Evolutionary conservation across 2,329 filamentous ascomycete genomes (phyloP), one percentile per base, ranked within the genome.

Genomic region (Pseudocercospora cruenta): DNA sequence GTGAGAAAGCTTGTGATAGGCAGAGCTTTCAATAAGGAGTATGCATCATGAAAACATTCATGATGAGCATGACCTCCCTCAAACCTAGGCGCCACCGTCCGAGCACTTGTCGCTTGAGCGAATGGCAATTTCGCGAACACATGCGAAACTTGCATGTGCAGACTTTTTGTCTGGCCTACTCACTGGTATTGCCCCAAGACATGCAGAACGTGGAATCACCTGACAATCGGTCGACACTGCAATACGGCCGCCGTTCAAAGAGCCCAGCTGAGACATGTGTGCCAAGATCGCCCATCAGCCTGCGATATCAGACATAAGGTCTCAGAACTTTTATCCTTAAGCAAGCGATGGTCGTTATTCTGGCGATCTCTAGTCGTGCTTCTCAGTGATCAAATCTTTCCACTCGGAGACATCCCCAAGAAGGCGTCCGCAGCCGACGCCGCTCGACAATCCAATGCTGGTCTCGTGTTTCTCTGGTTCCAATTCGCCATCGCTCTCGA

Each of bases 1-100:
- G 90, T 99, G 59, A 85, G 95, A 71, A 86, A 94, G 70, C 96
- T 98, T 88, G 93, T 99, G 4, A 97, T 99, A 76, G 94, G 95
- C 28, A 85, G 94, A 70, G 91, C 89, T 0, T 97, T 97, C 72
- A 97, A 97, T 80, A 94, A 91, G 81, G 90, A 96, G 80, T 96
- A 89, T 78, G 87, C 58, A 14, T 53, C 54, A 63, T 62, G 43
- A 54, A 10, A 43, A 28, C 10, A 36, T 7, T 43, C n/a, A 14
- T 43, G n/a, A 33, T 21, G 12, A n/a, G 12, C 5, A 8, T 19
- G 22, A 12, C 14, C 22, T n/a, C 36, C 24, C 14, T 16, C 10
- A 14, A 5, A 16, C 33, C 33, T 36, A 22, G 47, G 14, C 47
- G 24, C 47, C 21, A n/a, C 47, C 24, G 8, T 22, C 7, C 24